Evolutionary conservation across 2,329 filamentous ascomycete species (phyloP).

Genomic region (Fusarium sp.): DNA sequence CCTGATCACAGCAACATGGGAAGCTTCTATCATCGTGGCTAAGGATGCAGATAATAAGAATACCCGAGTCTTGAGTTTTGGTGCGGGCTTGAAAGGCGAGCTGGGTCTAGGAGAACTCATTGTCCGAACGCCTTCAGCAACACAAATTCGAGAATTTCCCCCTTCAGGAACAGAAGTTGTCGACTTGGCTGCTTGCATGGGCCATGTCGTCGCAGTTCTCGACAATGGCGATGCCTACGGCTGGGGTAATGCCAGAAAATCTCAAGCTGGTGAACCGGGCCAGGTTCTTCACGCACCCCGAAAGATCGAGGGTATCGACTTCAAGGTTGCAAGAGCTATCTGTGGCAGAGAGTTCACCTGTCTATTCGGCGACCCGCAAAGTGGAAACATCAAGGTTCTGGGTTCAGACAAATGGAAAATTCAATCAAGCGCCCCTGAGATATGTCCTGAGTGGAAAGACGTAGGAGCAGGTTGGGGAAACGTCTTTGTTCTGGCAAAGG

Average conservation of each 20-base stretch:
- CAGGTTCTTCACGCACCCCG: slow-evolving; percentile 70
- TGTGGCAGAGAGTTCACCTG: slow-evolving; percentile 92
- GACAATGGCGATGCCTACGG: slow-evolving; percentile 83
- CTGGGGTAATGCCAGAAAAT: slow-evolving; percentile 90
- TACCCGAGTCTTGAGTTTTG: slow-evolving; percentile 72
- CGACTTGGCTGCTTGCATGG: slow-evolving; percentile 79
- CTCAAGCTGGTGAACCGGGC: slow-evolving; percentile 77
- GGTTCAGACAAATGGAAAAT: slow-evolving; percentile 83
- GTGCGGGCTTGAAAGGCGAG: slow-evolving; percentile 78
- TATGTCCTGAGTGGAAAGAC: slow-evolving; percentile 71
- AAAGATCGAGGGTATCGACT: slow-evolving; percentile 69
- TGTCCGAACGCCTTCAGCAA: slow-evolving; percentile 62
- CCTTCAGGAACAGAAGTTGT: slow-evolving; percentile 69
- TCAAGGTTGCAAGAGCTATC: slow-evolving; percentile 74
- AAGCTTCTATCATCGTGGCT: slow-evolving; percentile 74
- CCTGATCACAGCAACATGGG: slow-evolving; percentile 81
- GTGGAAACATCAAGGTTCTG: slow-evolving; percentile 74
- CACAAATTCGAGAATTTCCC: slow-evolving; percentile 72
- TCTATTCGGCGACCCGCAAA: slow-evolving; percentile 67
- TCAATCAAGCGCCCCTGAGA: slow-evolving; percentile 66
- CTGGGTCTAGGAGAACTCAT: slow-evolving; percentile 72
- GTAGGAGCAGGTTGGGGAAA: slow-evolving; percentile 86
- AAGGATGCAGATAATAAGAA: slow-evolving; percentile 59
- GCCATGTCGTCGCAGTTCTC: slow-evolving; percentile 81
- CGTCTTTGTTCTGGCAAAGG: slow-evolving; percentile 75